Evolutionary conservation across 495 filamentous ascomycete genomes (phyloP), one percentile per base, ranked within the genome.

Genomic region (Thermochaetoides thermophila): DNA sequence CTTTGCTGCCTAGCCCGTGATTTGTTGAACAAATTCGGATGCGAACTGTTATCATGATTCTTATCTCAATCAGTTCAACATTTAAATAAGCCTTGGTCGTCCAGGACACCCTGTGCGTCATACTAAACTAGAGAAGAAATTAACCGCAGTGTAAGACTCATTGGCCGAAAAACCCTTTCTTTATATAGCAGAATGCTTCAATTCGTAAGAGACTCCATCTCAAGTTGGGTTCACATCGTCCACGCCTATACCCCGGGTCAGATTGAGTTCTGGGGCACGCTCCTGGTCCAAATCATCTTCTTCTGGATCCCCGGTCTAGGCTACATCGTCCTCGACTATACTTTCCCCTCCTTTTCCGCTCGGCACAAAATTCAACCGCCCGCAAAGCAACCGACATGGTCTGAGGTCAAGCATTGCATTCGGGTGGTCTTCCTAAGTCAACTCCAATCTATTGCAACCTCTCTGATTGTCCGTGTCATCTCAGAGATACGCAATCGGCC

Each of bases 291-390:
- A 19, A 0, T 66, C 11, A 1, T 68, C 24, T 55, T 47, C 43
- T 73, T 71, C 50, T 73, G 66, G 67, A 7, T 71, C 5, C 66
- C 61, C 8, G 61, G 59, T 1, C 23, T 59, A 5, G 24, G 49
- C 27, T 71, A 62, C 39, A 44, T 64, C 14, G 37, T 39, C 3
- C 44, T 73, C 17, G 63, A 71, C 38, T 29, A 32, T 4, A 16
- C 58, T 17, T 48, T 53, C 13, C 70, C 71, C 0, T 21, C 34
- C 18, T 72, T 70, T 44, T 67, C 68, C 0, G 49, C 54, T 1
- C 44, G 49, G 7, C 68, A 75, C 50, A 76, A 76, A 37, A 58
- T 74, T 35, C 72, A 75, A 36, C 61, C 64, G 1, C 45, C 57
- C 0, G 56, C 61, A 2, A 63, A 61, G 28, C 67, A 69, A 34